Evolutionary conservation across 192 early-diverging fungal genomes (phyloP), one percentile per base, ranked within the genome.

Genomic region (Coemansia sp.): DNA sequence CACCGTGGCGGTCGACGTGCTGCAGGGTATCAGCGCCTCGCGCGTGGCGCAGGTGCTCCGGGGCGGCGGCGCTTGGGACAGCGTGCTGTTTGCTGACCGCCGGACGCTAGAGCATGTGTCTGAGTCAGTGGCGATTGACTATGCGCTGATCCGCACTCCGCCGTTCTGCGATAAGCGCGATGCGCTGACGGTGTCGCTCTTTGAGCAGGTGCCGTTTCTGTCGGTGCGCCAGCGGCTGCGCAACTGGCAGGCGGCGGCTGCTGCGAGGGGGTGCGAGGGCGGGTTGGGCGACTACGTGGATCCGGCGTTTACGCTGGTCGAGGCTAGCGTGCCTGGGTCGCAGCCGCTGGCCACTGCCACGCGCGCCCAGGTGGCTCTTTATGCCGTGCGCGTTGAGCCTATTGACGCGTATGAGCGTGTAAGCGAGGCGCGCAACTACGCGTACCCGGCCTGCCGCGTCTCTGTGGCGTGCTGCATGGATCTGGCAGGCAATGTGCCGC

Each of bases 251-350:
- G 64, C 64, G 35, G 47, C 37, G 6, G 15, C 38, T 35, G 37
- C 6, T 39, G 45, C 35, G 47, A 56, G n/a, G 19, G 68, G 24
- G 7, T 43, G 68, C 12, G 53, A 24, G 4, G 51, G 46, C 15
- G 36, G 32, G 56, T 57, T 45, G 20, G 63, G 73, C 56, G 78
- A 80, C 65, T 75, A 72, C 56, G 36, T 36, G 25, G 63, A 73
- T 2, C 61, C 74, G 29, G 62, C 65, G 1, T 51, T 71, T 17
- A 82, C 79, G 11, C 37, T 71, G 19, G 71, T 82, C 1, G 79
- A 82, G 67, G 70, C 79, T 46, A 82, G 79, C 61, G 68, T 82
- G 31, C 79, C 79, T n/a, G 66, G 58, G 17, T 67, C 79, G 51
- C 79, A 77, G 74, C 79, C 79, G 9, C 57, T 71, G 32, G 47